Conservation (phyloP, 164 flowering plant species). For the Vitis labrusca region DNA sequence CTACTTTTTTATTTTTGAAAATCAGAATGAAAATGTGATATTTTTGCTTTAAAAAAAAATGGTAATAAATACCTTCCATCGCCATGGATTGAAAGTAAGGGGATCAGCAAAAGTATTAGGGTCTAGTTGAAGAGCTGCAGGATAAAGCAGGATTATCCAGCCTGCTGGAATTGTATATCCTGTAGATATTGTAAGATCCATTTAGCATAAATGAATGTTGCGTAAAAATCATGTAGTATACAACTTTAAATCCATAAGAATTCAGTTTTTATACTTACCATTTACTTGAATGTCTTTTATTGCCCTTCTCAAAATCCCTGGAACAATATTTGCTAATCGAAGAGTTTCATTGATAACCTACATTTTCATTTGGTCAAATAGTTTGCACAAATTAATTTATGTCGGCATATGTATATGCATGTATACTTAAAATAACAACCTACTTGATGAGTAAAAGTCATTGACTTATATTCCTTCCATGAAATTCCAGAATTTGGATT, state of each 20-base stretch:
- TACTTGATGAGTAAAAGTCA: conserved; percentile 41
- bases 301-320: conserved; percentile 28
- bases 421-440: background rate
- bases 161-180: conserved; percentile 51
- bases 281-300: conserved; percentile 36
- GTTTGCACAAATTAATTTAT: background rate
- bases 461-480: conserved; percentile 48
- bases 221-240: too few species aligned
- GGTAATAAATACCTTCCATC: conserved; percentile 41
- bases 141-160: conserved; percentile 35
- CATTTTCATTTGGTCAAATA: background rate
- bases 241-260: too few species aligned
- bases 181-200: conserved; percentile 2
- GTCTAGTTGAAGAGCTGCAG: conserved; percentile 30
- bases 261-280: conserved; percentile 18
- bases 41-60: too few species aligned
- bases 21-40: too few species aligned
- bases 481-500: conserved; percentile 23
- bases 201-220: too few species aligned
- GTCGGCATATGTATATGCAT: background rate
- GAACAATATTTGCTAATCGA: conserved; percentile 31
- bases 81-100: conserved; percentile 38
- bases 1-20: too few species aligned
- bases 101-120: conserved; percentile 33
- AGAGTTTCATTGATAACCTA: conserved; percentile 50